Conservation (phyloP, 208 protist species). For the Sergeia podlipaevii region DNA sequence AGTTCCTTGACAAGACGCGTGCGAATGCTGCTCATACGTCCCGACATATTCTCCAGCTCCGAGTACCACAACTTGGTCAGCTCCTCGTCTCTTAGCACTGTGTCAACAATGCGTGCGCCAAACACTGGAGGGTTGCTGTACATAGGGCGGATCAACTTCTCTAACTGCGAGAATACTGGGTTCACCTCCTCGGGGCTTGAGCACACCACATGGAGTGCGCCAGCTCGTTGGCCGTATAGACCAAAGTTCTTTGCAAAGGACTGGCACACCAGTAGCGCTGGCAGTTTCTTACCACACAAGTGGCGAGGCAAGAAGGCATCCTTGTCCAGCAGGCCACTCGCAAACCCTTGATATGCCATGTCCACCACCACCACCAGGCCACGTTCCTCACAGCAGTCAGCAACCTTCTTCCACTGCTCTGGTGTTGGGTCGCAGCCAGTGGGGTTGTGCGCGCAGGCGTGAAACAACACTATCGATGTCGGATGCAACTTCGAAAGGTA, state of each 20-base stretch:
- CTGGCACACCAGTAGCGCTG: slow-evolving; percentile 87
- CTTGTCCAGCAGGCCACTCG: slow-evolving; percentile 89
- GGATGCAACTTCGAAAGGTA: slow-evolving; percentile 53
- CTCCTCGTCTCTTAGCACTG: slow-evolving; percentile 73
- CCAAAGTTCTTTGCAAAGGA: slow-evolving; percentile 98
- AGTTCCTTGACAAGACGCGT: slow-evolving; percentile 62
- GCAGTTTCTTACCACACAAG: slow-evolving; percentile 40
- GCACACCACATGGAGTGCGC: slow-evolving; percentile 84
- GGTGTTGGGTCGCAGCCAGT: slow-evolving; percentile 96
- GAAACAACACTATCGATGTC: slow-evolving; percentile 92
- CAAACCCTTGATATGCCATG: slow-evolving; percentile 96
- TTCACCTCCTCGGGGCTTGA: slow-evolving; percentile 40
- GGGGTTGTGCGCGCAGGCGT: slow-evolving; percentile 98
- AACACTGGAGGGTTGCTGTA: slow-evolving; percentile 96
- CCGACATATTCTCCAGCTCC: slow-evolving; percentile 89
- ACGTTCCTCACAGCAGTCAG: slow-evolving; percentile 58
- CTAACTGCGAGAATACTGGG: slow-evolving; percentile 90
- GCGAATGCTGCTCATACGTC: slow-evolving; percentile 65
- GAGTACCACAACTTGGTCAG: slow-evolving; percentile 75
- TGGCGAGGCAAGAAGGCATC: slow-evolving; percentile 85
- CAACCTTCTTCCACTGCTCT: slow-evolving; percentile 92
- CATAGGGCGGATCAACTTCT: slow-evolving; percentile 88
- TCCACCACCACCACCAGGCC: slow-evolving; percentile 93
- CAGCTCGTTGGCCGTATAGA: slow-evolving; percentile 96
- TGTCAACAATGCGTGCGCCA: slow-evolving; percentile 91